Conservation (phyloP, 257 asterid species). For the Osmanthus fragrans region DNA sequence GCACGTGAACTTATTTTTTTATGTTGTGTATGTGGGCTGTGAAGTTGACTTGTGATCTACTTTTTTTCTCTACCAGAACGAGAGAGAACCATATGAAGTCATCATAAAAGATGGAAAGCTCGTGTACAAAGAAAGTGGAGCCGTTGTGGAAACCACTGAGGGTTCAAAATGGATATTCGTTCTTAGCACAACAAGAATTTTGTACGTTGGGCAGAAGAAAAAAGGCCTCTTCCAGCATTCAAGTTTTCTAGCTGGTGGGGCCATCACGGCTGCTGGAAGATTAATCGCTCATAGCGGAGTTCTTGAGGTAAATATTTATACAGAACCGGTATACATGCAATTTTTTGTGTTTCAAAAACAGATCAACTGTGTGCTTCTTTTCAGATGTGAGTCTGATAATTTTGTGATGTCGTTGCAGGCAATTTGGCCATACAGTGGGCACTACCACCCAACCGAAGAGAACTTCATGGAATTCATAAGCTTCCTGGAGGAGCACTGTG, state of each 20-base stretch:
- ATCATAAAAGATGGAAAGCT: conserved; percentile 70
- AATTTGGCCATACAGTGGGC: conserved; percentile 96
- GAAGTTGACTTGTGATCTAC: conserved; percentile 17
- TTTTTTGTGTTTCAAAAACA: background rate
- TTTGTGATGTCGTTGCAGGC: conserved; percentile 45
- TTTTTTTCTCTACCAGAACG: conserved; percentile 49
- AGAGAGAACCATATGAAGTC: conserved; percentile 78
- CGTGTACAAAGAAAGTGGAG: conserved; percentile 58
- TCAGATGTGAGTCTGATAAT: background rate
- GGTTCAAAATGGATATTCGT: conserved; percentile 95
- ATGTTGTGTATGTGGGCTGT: background rate
- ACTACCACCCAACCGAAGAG: conserved; percentile 92
- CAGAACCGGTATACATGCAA: background rate
- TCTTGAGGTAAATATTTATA: conserved; percentile 59
- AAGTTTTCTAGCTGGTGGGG: conserved; percentile 91
- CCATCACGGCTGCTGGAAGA: conserved; percentile 95
- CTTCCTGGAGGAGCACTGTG: conserved; percentile 77
- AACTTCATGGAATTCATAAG: conserved; percentile 76
- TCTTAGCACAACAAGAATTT: conserved; percentile 75
- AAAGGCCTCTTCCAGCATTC: conserved; percentile 90
- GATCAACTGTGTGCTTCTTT: background rate
- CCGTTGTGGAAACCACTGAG: conserved; percentile 56
- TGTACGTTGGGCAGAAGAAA: conserved; percentile 79
- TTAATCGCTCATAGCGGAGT: conserved; percentile 70
- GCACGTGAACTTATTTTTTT: background rate